A percentile compares a stretch with the other conserved stretches of the same genome.
These are phyloP conservation scores for Aegilops longissima DNA, from an alignment of 176 grass and related monocot genomes.

Conservation along the genomic window DNA sequence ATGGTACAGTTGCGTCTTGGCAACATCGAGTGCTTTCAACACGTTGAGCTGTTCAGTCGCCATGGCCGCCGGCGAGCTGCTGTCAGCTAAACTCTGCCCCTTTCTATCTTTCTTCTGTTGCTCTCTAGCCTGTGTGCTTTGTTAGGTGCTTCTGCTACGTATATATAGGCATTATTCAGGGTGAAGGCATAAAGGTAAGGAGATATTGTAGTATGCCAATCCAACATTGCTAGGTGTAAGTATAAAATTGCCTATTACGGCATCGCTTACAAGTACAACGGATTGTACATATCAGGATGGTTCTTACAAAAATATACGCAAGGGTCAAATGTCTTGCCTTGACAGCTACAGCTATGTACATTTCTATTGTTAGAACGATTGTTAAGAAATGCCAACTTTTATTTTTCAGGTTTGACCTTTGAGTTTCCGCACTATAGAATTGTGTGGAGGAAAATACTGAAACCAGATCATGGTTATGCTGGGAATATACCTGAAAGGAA, in stretches of 20 bases:
- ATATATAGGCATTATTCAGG: neutral
- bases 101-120: neutral
- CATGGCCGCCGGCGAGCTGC: slow-evolving; percentile 31
- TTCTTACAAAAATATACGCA: no score
- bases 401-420: neutral
- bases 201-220: no score
- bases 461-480: neutral
- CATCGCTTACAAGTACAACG: neutral
- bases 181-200: no score
- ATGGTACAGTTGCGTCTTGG: slow-evolving; percentile 78
- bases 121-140: no score
- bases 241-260: neutral
- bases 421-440: neutral
- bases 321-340: neutral
- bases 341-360: neutral
- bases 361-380: neutral
- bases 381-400: neutral
- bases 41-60: slow-evolving; percentile 60
- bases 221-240: neutral
- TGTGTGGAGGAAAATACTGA: neutral
- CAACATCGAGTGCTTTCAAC: slow-evolving; percentile 54
- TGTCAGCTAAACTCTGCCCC: neutral
- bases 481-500: neutral
- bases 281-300: no score
- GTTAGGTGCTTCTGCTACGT: neutral